Base-by-base conservation (phyloP, 2,329 filamentous ascomycete genomes). In the Pseudogymnoascus sp. region DNA sequence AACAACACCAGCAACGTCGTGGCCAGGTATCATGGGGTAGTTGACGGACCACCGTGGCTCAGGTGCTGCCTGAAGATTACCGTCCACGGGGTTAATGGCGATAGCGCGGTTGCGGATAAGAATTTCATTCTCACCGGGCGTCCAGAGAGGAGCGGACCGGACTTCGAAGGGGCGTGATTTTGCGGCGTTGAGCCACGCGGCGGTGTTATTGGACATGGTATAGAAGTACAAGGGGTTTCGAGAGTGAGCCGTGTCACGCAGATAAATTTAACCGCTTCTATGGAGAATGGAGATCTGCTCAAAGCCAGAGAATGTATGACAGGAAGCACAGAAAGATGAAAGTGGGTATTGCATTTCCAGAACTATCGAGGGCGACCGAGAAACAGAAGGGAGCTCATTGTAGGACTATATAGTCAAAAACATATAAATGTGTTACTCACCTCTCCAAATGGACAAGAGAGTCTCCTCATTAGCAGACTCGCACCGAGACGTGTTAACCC, bases 1-100 rank as follows among this genome's bases (percentile, higher is more conserved):
- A 47, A 84, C 75, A 62, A 77, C 78, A 40, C 83, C 82, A 3
- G 83, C 78, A 35, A 81, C 79, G 64, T 85, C 82, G 7, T 79
- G 82, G 15, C 75, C 76, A 2, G 80, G 74, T 11, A 84, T 66
- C 11, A 62, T 63, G 7, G 74, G 75, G 44, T 71, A 72, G 13
- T 6, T 37, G 4, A n/a, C 11, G 11, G 24, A 24, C 29, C 26
- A 59, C 11, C 33, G n/a, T 6, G 17, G 33, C 6, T 29, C 13
- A 13, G 24, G 13, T 41, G 9, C 5, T 7, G 54, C 62, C 65
- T 75, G 72, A 24, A 75, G 68, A 7, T 67, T 67, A 44, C 66
- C 71, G 63, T 79, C 77, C 7, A 71, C 64, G 4, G 74, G 73
- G 61, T 77, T 76, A 59, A 77, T 70, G 5, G 73, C 75, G 7